Percentiles rank a stretch among this genome's conserved stretches.
phyloP scores from a whole-genome alignment of 164 flowering plant species.

The Macadamia integrifolia region DNA sequence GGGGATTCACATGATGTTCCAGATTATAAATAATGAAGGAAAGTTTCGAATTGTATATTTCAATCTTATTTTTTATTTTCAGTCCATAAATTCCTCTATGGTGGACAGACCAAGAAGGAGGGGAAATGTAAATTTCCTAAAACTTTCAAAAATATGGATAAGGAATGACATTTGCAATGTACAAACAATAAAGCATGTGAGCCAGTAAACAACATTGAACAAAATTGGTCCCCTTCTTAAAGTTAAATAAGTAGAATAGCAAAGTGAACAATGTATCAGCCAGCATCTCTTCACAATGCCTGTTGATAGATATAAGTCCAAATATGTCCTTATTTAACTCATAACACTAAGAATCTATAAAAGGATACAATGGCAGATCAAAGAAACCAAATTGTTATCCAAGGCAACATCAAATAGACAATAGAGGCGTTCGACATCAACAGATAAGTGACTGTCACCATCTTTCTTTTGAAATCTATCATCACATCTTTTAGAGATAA shows the following conservation, averaged over 20 bases:
- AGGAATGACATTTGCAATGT: neutral
- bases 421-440: constrained; percentile 76
- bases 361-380: constrained; percentile 98
- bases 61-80: too few species aligned
- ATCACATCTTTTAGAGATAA: constrained; percentile 61
- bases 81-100: too few species aligned
- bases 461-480: constrained; percentile 59
- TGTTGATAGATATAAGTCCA: neutral
- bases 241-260: neutral
- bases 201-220: neutral
- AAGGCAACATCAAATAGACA: constrained; percentile 85
- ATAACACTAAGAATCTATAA: neutral
- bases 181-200: neutral
- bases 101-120: too few species aligned
- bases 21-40: too few species aligned
- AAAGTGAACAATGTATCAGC: neutral
- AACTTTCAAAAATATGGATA: too few species aligned
- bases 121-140: too few species aligned
- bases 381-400: constrained; percentile 80
- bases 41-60: too few species aligned
- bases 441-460: constrained; percentile 39
- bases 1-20: too few species aligned
- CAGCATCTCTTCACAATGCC: neutral
- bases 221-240: neutral
- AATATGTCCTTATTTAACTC: neutral